Evolutionary conservation across 1,284 basidiomycete species (phyloP), one percentile per base, ranked within the genome.

Genomic region (Prillingera fragicola): DNA sequence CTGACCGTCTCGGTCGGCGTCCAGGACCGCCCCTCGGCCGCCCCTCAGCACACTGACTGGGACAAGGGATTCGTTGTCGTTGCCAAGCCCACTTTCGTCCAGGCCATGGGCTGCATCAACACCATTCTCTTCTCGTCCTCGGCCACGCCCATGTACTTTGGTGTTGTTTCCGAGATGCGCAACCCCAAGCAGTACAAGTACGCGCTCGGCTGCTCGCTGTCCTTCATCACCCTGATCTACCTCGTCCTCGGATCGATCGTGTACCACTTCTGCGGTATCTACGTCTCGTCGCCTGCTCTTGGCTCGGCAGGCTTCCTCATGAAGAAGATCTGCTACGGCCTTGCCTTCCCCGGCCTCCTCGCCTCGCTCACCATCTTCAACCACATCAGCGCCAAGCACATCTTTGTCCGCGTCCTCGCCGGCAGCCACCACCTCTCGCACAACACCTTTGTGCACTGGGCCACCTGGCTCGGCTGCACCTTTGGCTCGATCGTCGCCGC

Each of bases 241-340:
- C 41, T 62, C 34, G 31, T 50, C 29, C 45, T 64, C 29, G 45
- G 56, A 7, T 36, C 52, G 4, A 54, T 65, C 22, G 55, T 65
- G 8, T 65, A 63, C 52, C 41, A 50, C 45, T 65, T 48, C 31
- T 60, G 59, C 35, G 55, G 50, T 15, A 37, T 45, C 14, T 62
- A 45, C 33, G 46, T 63, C 31, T 58, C 63, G 4, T 50, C 50
- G 3, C 64, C 64, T 6, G 59, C 64, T 3, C 58, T 67, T 18
- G 59, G 62, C 3, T 50, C 43, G 4, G 60, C 59, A 8, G 59
- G 57, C 19, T 36, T 52, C 8, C 24, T 57, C 24, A 40, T 55
- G 42, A 58, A 58, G 50, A 57, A 59, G 46, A 40, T 71, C 40
- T 57, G 57, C 15, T 71, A 71, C 52, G 69, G 68, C 19, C 54